Evolutionary conservation across 441 rosid genomes (phyloP).

Genomic region (Corymbia calophylla): DNA sequence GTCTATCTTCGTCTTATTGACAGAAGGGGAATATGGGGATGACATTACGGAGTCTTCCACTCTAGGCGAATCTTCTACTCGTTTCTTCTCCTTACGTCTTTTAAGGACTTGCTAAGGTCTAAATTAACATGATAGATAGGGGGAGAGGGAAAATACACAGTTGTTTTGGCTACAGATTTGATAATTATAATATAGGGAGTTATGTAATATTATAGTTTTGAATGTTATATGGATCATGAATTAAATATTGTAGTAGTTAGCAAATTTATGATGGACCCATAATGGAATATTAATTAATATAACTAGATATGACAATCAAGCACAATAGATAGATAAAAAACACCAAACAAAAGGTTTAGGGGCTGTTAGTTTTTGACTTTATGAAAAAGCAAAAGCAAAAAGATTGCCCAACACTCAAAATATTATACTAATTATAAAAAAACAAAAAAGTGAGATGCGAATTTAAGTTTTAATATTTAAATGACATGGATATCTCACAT

Average conservation of each 20-base stretch:
- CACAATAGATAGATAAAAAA: neutral
- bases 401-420: neutral
- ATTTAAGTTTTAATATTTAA: neutral
- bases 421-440: neutral
- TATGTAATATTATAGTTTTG: neutral
- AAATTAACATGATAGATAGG: no score
- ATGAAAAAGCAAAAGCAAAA: neutral
- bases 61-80: no score
- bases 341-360: neutral
- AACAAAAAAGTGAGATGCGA: neutral
- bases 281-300: neutral
- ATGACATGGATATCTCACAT: neutral
- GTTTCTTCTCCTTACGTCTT: no score
- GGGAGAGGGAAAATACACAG: no score
- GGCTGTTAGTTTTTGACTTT: neutral
- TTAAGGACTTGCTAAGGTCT: no score
- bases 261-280: neutral
- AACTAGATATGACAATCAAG: neutral
- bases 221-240: neutral
- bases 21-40: no score
- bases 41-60: no score
- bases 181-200: neutral
- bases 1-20: no score
- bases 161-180: neutral
- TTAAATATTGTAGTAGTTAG: neutral